These are phyloP conservation scores for Striga asiatica DNA, from an alignment of 257 asterid genomes.

Conservation along the genomic window DNA sequence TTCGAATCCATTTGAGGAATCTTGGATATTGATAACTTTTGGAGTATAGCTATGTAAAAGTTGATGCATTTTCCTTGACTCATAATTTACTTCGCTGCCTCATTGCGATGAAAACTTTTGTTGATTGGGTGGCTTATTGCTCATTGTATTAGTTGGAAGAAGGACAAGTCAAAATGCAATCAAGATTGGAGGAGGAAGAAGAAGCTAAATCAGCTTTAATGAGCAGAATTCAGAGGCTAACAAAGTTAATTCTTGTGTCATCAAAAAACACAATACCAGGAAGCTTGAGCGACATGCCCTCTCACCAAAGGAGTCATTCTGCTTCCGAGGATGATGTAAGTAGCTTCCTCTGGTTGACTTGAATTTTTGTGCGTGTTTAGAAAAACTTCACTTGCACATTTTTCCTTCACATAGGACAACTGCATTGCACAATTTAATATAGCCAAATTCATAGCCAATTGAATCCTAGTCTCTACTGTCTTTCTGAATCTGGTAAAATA, in stretches of 20 bases:
- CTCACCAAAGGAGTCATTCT: slow-evolving; percentile 51
- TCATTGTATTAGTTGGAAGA: slow-evolving; percentile 63
- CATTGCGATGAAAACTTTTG: neutral
- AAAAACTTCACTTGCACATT: neutral
- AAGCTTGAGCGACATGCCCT: slow-evolving; percentile 40
- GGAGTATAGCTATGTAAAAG: neutral
- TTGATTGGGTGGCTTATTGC: slow-evolving; percentile 6
- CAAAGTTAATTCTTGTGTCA: slow-evolving; percentile 93
- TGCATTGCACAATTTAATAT: neutral
- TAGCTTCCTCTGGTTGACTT: slow-evolving; percentile 11
- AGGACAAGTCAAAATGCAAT: slow-evolving; percentile 98
- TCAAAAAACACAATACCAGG: slow-evolving; percentile 76
- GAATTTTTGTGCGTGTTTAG: neutral
- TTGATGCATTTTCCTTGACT: neutral
- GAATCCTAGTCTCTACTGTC: too few species aligned
- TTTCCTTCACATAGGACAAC: neutral
- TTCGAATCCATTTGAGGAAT: neutral
- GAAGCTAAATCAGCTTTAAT: slow-evolving; percentile 94
- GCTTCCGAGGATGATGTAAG: slow-evolving; percentile 76
- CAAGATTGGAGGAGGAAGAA: slow-evolving; percentile 98
- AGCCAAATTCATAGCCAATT: too few species aligned
- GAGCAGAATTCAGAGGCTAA: slow-evolving; percentile 98
- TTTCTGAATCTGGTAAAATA: neutral
- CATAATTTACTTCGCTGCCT: neutral
- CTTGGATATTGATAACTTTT: slow-evolving; percentile 4